Base-by-base conservation (phyloP, 106 monocot genomes). In the Posidonia australis region DNA sequence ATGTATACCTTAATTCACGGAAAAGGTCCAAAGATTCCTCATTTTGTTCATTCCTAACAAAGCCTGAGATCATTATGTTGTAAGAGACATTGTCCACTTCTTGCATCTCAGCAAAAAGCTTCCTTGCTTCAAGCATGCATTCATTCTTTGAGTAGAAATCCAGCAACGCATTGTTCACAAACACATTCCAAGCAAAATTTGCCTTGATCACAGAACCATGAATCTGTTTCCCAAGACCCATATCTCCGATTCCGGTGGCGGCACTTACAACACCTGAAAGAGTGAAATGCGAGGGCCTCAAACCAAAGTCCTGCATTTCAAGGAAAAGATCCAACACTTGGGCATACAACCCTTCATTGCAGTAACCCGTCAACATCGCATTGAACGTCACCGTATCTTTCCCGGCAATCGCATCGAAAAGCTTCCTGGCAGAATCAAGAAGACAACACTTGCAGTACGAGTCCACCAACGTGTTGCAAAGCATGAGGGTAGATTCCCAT, bases 141-240 rank as follows among this genome's bases (percentile, higher is more conserved):
- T 75, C 70, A 44, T 60, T 66, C 70, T 96, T 90, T 2, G 82
- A 87, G 68, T 96, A 96, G 59, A 90, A 82, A 77, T 90, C 84
- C 46, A 96, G 32, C 68, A 96, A 21, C 3, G 96, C 70, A 43
- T 96, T 96, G 57, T 67, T 72, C 13, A 86, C 86, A 54, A 79
- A 90, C 64, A 90, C 83, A 60, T 94, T 82, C 86, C 89, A 86
- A 1, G 62, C 30, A 25, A 86, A 94, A 53, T 86, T 87, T 5
- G 63, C 62, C 66, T 73, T 81, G 27, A 86, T 47, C 18, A 90
- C 57, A 11, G 69, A 81, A 16, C 84, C 46, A 19, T 94, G 94
- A 20, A 82, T 51, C 64, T 90, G 94, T 17, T 20, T 51, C 2
- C 94, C 94, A 22, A 94, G 72, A 57, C 44, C 65, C 20, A 70